phyloP scores from a whole-genome alignment of 2,329 filamentous ascomycete genomes.

The Aspergillus sp. region DNA sequence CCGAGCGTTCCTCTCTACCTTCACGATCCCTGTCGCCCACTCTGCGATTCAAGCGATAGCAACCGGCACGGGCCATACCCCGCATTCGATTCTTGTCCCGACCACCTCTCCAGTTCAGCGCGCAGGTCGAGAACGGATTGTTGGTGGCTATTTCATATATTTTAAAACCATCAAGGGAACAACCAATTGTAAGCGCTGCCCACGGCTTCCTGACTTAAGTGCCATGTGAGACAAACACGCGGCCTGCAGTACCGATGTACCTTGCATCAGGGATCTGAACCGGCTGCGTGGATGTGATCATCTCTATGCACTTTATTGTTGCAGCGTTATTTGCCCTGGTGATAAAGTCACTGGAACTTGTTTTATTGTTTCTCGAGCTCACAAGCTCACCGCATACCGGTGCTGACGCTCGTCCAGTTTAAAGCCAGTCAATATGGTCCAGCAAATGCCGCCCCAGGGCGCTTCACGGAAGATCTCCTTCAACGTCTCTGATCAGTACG shows the following conservation, averaged over 20 bases:
- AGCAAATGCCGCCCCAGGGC: constrained; percentile 49
- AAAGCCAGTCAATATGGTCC: constrained; percentile 36
- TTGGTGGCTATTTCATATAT: neutral
- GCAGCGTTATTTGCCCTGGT: neutral
- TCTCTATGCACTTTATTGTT: neutral
- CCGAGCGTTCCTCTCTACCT: neutral
- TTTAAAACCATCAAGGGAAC: neutral
- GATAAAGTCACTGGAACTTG: neutral
- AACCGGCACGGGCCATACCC: constrained; percentile 18
- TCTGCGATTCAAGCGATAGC: constrained; percentile 11
- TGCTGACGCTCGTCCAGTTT: constrained; percentile 14
- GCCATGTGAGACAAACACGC: neutral
- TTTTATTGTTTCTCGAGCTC: neutral
- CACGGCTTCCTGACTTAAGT: neutral
- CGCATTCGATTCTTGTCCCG: constrained; percentile 14
- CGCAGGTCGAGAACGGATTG: constrained; percentile 7
- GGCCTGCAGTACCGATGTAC: neutral
- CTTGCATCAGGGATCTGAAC: neutral
- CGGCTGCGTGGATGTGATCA: neutral
- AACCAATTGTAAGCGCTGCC: constrained; percentile 14
- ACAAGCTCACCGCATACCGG: neutral
- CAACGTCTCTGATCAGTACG: constrained; percentile 99
- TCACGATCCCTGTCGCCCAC: neutral
- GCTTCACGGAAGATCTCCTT: constrained; percentile 92
- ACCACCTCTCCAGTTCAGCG: constrained; percentile 6